These are phyloP conservation scores for Spathaspora hagerdaliae DNA, from an alignment of 805 yeast genomes.

Conservation along the genomic window DNA sequence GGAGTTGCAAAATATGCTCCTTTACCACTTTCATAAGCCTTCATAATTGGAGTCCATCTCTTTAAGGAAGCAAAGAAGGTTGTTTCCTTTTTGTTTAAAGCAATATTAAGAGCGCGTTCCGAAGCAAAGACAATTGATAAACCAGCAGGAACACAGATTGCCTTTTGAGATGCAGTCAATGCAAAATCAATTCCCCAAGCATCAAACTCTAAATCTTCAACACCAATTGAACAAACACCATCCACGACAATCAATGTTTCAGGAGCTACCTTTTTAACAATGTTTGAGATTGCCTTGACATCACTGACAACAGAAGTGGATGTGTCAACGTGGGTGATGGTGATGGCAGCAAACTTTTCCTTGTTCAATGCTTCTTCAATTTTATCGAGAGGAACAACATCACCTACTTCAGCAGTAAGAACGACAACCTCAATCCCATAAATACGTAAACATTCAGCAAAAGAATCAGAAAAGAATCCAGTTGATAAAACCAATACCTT, in stretches of 20 bases:
- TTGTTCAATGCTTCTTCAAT: slow-evolving; percentile 53
- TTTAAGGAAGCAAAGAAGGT: slow-evolving; percentile 67
- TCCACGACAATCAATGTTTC: slow-evolving; percentile 83
- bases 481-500: slow-evolving; percentile 79
- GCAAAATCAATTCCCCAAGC: slow-evolving; percentile 87
- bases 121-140: slow-evolving; percentile 74
- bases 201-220: slow-evolving; percentile 81
- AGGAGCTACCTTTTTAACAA: slow-evolving; percentile 67
- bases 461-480: slow-evolving; percentile 76
- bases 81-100: slow-evolving; percentile 45
- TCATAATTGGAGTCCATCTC: slow-evolving; percentile 87
- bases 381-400: slow-evolving; percentile 51
- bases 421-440: slow-evolving; percentile 77
- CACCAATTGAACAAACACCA: slow-evolving; percentile 93
- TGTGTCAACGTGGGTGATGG: slow-evolving; percentile 94
- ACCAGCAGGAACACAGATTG: slow-evolving; percentile 93
- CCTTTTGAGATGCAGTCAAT: slow-evolving; percentile 92
- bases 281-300: slow-evolving; percentile 55
- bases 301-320: slow-evolving; percentile 89
- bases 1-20: slow-evolving; percentile 95
- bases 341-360: slow-evolving; percentile 60
- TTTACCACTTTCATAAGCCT: slow-evolving; percentile 75
- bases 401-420: slow-evolving; percentile 71
- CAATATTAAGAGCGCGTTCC: slow-evolving; percentile 65
- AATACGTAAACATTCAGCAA: slow-evolving; percentile 54